Evolutionary conservation across 108 stramenopile genomes (phyloP).

Genomic region (Cafeteria roenbergensis): DNA sequence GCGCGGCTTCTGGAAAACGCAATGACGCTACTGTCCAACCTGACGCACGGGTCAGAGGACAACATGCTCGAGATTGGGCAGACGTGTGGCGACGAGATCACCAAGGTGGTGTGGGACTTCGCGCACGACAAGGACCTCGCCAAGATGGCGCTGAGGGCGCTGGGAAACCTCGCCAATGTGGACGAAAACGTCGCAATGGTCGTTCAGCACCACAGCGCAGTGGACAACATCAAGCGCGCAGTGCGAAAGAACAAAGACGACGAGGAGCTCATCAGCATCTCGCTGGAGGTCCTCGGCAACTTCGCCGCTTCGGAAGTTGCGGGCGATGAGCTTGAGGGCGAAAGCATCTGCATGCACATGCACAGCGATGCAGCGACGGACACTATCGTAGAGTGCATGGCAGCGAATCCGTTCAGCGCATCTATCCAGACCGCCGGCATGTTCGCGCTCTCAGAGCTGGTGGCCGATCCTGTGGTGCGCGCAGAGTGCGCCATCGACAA

Average conservation of each 20-base stretch:
- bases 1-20: conserved; percentile 2
- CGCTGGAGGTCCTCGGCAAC: conserved; percentile 23
- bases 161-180: conserved; percentile 9
- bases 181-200: conserved; percentile 14
- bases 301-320: conserved; percentile 3
- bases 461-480: not conserved
- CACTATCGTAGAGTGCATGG: not conserved
- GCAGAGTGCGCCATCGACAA: conserved; percentile 4
- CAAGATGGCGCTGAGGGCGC: conserved; percentile 19
- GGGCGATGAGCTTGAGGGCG: not conserved
- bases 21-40: conserved; percentile 13
- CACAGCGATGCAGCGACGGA: not conserved
- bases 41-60: conserved; percentile 15
- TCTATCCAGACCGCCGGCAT: conserved; percentile 15
- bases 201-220: conserved; percentile 9
- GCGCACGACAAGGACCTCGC: not conserved
- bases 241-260: conserved; percentile 1
- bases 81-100: conserved; percentile 5
- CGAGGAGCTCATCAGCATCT: conserved; percentile 11
- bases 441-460: conserved; percentile 2
- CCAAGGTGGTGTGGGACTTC: not conserved
- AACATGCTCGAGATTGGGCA: conserved; percentile 17
- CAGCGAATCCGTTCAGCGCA: not conserved
- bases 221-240: conserved; percentile 1
- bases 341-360: not conserved